Evolutionary conservation across 805 yeast genomes (phyloP), one percentile per base, ranked within the genome.

Genomic region (Starmerella cellae): DNA sequence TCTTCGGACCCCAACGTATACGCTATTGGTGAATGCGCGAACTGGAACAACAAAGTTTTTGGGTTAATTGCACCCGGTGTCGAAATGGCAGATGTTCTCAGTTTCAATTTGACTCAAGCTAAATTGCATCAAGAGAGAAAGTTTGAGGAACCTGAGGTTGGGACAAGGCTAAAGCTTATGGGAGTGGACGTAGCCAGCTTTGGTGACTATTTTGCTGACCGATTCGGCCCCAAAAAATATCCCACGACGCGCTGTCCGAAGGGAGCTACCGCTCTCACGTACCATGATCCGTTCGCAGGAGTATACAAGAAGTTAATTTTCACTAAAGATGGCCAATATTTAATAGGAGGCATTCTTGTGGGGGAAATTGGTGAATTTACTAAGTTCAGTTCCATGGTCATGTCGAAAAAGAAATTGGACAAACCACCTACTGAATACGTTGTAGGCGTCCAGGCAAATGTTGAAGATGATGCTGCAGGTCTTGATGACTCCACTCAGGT

Each of bases 41-140:
- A 60, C 11, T 62, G 65, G 65, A 58, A 61, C 37, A 46, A 55
- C 38, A 56, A 55, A 27, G 60, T 63, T 1, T 62, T 55, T 50
- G 65, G 66, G 1, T 49, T 62, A 36, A 61, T 62, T 50, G 66
- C 66, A 3, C 66, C 66, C 8, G 66, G 65, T 21, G 58, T 60
- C n/a, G 58, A 58, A 14, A 62, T 62, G 65, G 65, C 66, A 18
- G 64, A 62, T 42, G 52, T 60, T 8, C 48, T 62, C 9, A 51
- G 62, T 1, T 61, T 61, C 49, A 62, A 62, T 38, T 41, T 61
- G 35, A 61, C 64, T 4, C 66, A 62, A 45, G 64, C 61, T 3
- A 55, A 58, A 34, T 50, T 53, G 16, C 66, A 61, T 43, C 41
- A 57, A 5, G 47, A 46, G 8, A 56, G 53, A 19, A 44, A 48